Conservation (phyloP, 2,329 filamentous ascomycete species). For the Diaporthe humulicola region DNA sequence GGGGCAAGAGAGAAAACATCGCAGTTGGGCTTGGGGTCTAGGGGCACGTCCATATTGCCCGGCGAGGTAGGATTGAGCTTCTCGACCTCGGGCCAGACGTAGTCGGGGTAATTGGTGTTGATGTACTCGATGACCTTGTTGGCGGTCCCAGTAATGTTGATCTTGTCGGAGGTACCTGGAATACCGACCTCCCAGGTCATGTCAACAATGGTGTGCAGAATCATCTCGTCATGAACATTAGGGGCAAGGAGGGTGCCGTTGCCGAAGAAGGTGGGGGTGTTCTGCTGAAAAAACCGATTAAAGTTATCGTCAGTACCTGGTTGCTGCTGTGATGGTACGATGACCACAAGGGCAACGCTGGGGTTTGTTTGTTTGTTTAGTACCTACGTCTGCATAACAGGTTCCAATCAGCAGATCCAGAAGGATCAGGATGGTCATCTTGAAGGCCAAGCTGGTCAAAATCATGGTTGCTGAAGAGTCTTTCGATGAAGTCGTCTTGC, state of each 20-base stretch:
- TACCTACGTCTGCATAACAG: not conserved
- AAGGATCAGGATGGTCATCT: not conserved
- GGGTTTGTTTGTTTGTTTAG: not conserved
- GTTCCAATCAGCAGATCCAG: not conserved
- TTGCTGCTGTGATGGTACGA: not conserved
- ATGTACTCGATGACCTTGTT: not conserved
- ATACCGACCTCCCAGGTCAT: conserved; percentile 1
- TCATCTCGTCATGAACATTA: not conserved
- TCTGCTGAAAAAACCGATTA: not conserved
- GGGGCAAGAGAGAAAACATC: not conserved
- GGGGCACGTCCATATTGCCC: not conserved
- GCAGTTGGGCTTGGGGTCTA: not conserved
- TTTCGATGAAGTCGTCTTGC: not conserved
- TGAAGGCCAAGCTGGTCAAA: not conserved
- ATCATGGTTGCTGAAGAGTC: not conserved
- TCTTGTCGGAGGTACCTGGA: not conserved
- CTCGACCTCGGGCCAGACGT: not conserved
- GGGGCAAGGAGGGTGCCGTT: not conserved
- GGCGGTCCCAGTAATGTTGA: not conserved
- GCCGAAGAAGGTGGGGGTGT: not conserved
- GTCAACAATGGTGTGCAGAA: not conserved
- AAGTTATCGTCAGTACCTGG: not conserved
- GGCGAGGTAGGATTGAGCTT: not conserved
- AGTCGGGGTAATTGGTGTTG: not conserved
- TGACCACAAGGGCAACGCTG: no score